These are phyloP conservation scores for Citrullus mucosospermus DNA, from an alignment of 306 rosid species.

Conservation along the genomic window DNA sequence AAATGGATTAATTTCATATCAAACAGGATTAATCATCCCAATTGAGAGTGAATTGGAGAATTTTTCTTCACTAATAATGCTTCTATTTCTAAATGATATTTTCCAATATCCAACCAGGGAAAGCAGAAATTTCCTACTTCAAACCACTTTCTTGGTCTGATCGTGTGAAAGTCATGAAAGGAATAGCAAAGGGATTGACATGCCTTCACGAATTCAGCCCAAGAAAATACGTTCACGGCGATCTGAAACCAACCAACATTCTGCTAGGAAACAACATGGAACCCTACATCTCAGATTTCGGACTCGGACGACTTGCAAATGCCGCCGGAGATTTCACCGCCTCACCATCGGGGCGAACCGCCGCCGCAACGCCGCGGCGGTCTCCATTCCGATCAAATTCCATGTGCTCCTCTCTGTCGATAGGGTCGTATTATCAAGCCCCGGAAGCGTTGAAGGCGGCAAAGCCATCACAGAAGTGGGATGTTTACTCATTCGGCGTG, in stretches of 20 bases:
- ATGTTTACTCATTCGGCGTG: slow-evolving; percentile 80
- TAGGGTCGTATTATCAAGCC: slow-evolving; percentile 53
- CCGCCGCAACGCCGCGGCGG: not conserved
- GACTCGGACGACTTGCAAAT: slow-evolving; percentile 81
- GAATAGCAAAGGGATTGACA: slow-evolving; percentile 65
- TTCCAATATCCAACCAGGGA: slow-evolving; percentile 29
- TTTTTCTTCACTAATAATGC: not conserved
- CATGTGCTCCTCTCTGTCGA: not conserved
- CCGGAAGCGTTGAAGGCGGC: slow-evolving; percentile 69
- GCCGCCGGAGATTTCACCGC: slow-evolving; percentile 42
- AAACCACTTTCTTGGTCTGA: slow-evolving; percentile 49
- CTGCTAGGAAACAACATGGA: slow-evolving; percentile 72
- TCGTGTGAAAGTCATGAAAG: slow-evolving; percentile 65
- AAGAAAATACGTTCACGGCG: slow-evolving; percentile 90
- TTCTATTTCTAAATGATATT: not conserved
- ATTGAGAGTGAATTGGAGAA: not conserved
- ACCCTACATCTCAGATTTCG: slow-evolving; percentile 81
- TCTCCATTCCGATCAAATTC: slow-evolving; percentile 6
- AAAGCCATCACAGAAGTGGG: slow-evolving; percentile 98
- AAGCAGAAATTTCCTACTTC: slow-evolving; percentile 50
- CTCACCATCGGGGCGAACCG: slow-evolving; percentile 6
- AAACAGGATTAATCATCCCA: not conserved
- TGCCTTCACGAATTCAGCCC: slow-evolving; percentile 90
- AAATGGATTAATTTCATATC: not conserved
- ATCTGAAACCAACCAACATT: slow-evolving; percentile 70